Percentiles rank a stretch among this genome's conserved stretches.
These are phyloP conservation scores for Leptographium galeiforme DNA, from an alignment of 2,329 filamentous ascomycete species.

Conservation along the genomic window DNA sequence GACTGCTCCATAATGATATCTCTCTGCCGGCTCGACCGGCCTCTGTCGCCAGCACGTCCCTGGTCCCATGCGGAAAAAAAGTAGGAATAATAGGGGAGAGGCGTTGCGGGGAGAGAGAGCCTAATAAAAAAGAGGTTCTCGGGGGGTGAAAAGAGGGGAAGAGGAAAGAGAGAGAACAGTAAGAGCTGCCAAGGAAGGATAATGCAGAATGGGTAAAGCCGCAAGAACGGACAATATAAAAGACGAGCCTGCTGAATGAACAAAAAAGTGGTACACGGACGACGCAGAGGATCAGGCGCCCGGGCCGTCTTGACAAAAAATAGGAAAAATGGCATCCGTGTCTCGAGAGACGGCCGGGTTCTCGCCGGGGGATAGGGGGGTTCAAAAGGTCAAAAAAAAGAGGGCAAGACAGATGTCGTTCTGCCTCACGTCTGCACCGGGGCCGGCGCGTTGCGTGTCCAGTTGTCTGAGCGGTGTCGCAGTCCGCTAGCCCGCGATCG, in stretches of 20 bases:
- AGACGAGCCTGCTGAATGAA: not conserved
- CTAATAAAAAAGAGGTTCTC: too few relatives aligned
- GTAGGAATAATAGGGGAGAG: too few relatives aligned
- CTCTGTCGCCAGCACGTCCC: too few relatives aligned
- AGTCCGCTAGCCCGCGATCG: slow-evolving; percentile 5
- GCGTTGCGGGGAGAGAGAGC: too few relatives aligned
- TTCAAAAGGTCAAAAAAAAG: too few relatives aligned
- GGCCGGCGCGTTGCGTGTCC: slow-evolving; percentile 5
- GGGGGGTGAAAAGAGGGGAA: not conserved
- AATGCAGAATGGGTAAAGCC: not conserved
- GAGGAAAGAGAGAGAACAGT: not conserved
- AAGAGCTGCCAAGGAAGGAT: not conserved
- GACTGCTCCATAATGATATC: too few relatives aligned
- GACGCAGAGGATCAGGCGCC: not conserved
- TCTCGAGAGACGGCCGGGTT: too few relatives aligned
- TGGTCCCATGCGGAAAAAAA: too few relatives aligned
- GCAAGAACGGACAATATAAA: not conserved
- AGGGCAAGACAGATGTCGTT: too few relatives aligned
- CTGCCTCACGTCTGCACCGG: slow-evolving; percentile 4
- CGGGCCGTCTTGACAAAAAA: not conserved
- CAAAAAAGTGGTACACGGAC: not conserved
- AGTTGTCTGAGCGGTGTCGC: slow-evolving; percentile 9
- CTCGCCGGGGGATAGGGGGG: too few relatives aligned
- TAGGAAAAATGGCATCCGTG: not conserved
- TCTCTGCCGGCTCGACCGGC: too few relatives aligned